These are phyloP conservation scores for Ajuga reptans DNA, from an alignment of 305 asterid species.

Conservation along the genomic window DNA sequence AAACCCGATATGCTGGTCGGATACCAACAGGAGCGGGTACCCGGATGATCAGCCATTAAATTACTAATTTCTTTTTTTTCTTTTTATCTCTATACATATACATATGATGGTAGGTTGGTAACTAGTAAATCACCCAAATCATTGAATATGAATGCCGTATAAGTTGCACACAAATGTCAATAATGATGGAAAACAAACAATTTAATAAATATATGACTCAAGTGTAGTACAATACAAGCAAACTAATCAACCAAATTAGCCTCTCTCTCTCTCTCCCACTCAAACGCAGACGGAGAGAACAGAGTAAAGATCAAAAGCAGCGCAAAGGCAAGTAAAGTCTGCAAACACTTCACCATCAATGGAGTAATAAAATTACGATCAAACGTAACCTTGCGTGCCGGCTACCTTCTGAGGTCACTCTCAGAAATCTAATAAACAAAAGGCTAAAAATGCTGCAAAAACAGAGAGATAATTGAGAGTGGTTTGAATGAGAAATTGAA, in stretches of 20 bases:
- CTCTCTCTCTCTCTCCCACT: slow-evolving; percentile 5
- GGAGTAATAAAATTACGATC: slow-evolving; percentile 16
- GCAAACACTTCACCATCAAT: slow-evolving; percentile 22
- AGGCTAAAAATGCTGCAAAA: not conserved
- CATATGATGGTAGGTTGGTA: no score
- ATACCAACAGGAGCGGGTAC: no score
- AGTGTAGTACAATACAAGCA: slow-evolving; percentile 21
- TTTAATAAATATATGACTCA: not conserved
- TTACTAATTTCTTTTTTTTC: no score
- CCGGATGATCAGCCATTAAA: no score
- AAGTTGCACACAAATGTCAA: not conserved
- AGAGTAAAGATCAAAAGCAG: slow-evolving; percentile 7
- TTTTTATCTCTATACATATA: no score
- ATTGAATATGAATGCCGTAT: no score
- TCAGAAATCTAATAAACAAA: not conserved
- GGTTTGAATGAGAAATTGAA: not conserved
- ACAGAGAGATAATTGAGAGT: not conserved
- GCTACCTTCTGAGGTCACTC: slow-evolving; percentile 6
- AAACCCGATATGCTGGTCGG: no score
- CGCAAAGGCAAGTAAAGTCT: not conserved
- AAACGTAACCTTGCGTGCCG: slow-evolving; percentile 17
- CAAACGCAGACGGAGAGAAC: not conserved
- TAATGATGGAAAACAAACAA: not conserved
- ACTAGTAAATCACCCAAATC: no score
- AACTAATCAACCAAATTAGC: not conserved